Evolutionary conservation across 495 filamentous ascomycete species (phyloP).

Genomic region (Clohesyomyces aquaticus): DNA sequence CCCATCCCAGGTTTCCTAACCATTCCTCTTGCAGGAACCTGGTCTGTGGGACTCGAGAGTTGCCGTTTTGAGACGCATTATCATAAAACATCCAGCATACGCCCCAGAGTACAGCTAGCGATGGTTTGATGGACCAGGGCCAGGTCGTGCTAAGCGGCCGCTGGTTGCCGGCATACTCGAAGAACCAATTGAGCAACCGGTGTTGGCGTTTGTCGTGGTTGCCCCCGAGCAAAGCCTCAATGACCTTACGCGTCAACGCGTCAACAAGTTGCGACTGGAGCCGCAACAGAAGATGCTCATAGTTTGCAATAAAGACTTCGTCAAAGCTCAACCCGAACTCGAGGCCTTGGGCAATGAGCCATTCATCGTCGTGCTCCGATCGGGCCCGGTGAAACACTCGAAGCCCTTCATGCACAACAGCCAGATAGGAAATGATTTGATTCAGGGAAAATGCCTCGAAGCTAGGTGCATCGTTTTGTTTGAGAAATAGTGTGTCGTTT

Average conservation of each 20-base stretch:
- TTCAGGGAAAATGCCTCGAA: conserved; percentile 30
- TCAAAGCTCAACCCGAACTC: conserved; percentile 33
- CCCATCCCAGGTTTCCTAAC: conserved; percentile 23
- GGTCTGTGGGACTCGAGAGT: conserved; percentile 22
- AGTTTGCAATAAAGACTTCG: conserved; percentile 40
- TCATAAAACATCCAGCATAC: conserved; percentile 61
- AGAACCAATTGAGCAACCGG: conserved; percentile 42
- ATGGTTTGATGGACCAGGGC: conserved; percentile 58
- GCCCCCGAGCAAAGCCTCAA: conserved; percentile 28
- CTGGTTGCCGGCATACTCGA: conserved; percentile 47
- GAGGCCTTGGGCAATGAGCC: conserved; percentile 31
- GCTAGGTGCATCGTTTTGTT: conserved; percentile 15
- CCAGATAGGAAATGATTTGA: conserved; percentile 15
- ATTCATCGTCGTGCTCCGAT: conserved; percentile 30
- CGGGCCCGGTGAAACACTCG: conserved; percentile 13
- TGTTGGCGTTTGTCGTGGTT: conserved; percentile 26
- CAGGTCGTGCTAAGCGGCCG: conserved; percentile 56
- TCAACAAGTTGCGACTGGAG: conserved; percentile 32
- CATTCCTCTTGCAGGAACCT: conserved; percentile 21
- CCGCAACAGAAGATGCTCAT: conserved; percentile 38
- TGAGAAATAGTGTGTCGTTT: conserved; percentile 35
- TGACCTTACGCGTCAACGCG: conserved; percentile 25
- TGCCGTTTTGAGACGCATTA: conserved; percentile 5
- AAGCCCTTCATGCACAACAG: conserved; percentile 27
- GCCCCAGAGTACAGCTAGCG: conserved; percentile 58